A percentile compares a stretch with the other conserved stretches of the same genome.
Conservation (phyloP, 108 stramenopile species). For the Craspedostauros australis region DNA sequence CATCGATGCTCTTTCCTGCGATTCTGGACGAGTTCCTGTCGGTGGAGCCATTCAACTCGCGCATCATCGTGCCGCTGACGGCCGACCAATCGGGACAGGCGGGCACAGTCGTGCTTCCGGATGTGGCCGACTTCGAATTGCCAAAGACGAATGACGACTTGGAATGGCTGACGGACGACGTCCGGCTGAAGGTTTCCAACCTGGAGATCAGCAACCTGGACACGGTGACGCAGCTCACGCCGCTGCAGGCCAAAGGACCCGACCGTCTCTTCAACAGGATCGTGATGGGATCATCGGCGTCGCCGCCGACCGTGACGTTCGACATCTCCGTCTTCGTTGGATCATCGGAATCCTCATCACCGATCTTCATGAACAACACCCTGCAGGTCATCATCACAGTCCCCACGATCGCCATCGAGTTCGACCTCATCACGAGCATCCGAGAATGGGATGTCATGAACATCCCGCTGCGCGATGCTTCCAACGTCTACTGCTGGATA, state of each 20-base stretch:
- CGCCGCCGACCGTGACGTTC: no score
- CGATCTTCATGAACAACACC: slow-evolving; percentile 39
- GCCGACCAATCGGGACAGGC: slow-evolving; percentile 18
- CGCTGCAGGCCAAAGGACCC: no score
- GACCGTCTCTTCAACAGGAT: no score
- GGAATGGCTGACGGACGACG: slow-evolving; percentile 3
- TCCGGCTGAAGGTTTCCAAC: slow-evolving; percentile 15
- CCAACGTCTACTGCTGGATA: slow-evolving; percentile 66
- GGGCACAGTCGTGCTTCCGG: slow-evolving; percentile 4
- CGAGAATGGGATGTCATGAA: slow-evolving; percentile 36
- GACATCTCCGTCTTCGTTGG: background rate
- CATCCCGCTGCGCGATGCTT: slow-evolving; percentile 54
- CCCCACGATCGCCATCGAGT: slow-evolving; percentile 9
- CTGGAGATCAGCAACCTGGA: slow-evolving; percentile 12
- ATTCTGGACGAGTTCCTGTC: slow-evolving; percentile 6
- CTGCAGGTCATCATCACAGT: slow-evolving; percentile 24
- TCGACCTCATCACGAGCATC: slow-evolving; percentile 29
- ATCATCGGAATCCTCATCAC: background rate
- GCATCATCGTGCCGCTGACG: slow-evolving; percentile 6
- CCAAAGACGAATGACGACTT: background rate
- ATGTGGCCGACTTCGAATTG: background rate
- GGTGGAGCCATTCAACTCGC: slow-evolving; percentile 7
- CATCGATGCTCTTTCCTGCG: slow-evolving; percentile 14
- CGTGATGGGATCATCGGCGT: no score
- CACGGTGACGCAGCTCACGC: slow-evolving; percentile 7